Conservation (phyloP, 2,329 filamentous ascomycete genomes). For the Didymella segeticola region DNA sequence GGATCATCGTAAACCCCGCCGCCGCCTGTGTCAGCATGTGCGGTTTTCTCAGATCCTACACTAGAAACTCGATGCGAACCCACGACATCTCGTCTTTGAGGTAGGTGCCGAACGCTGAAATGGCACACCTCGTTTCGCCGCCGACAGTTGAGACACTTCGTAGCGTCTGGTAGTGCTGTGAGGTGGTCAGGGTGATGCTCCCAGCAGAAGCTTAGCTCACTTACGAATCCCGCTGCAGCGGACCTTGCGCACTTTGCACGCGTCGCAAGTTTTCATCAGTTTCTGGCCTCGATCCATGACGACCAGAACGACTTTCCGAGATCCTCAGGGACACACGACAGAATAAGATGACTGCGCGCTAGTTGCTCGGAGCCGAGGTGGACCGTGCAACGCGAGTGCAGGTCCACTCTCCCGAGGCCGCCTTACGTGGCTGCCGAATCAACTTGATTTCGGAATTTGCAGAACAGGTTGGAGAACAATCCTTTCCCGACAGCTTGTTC, state of each 20-base stretch:
- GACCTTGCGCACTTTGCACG: not conserved
- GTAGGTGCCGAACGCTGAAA: not conserved
- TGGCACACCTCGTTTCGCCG: not conserved
- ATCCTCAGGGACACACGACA: not conserved
- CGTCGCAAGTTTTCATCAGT: not conserved
- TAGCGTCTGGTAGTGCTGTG: not conserved
- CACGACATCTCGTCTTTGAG: not conserved
- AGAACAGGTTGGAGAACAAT: not conserved
- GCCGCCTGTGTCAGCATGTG: not conserved
- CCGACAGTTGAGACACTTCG: not conserved
- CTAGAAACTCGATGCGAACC: not conserved
- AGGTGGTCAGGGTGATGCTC: not conserved
- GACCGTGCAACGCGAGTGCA: not conserved
- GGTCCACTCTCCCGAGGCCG: not conserved
- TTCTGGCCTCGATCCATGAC: not conserved
- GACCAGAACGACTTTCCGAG: not conserved
- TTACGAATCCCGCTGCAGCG: not conserved
- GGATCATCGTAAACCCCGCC: not conserved
- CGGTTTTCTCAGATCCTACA: not conserved
- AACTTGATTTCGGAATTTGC: not conserved
- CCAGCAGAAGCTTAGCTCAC: not conserved
- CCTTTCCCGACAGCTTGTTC: not conserved
- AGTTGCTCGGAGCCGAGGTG: not conserved
- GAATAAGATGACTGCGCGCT: too few species aligned
- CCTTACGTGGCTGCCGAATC: not conserved